These are phyloP conservation scores for Colletotrichum melonis DNA, from an alignment of 2,329 filamentous ascomycete species.

Conservation along the genomic window DNA sequence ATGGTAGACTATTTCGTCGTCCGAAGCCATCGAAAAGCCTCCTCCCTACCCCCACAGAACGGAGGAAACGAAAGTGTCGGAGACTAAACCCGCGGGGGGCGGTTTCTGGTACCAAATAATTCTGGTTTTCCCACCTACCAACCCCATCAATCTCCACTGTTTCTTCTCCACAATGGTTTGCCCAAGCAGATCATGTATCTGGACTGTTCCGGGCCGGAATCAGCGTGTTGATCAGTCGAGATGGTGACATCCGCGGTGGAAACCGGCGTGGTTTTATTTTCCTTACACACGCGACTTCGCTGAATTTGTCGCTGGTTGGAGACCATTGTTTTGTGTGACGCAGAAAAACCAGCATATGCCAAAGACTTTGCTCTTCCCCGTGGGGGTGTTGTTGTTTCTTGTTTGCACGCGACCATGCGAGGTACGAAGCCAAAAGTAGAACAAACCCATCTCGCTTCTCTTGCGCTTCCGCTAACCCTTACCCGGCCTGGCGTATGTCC, in stretches of 20 bases:
- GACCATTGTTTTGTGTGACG: background rate
- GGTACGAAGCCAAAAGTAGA: background rate
- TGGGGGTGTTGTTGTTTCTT: background rate
- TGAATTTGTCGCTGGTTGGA: slow-evolving; percentile 21
- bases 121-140: background rate
- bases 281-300: slow-evolving; percentile 21
- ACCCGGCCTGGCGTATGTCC: background rate
- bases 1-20: background rate
- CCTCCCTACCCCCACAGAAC: slow-evolving; percentile 25
- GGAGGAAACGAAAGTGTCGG: background rate
- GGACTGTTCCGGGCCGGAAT: background rate
- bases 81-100: slow-evolving; percentile 15
- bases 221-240: slow-evolving; percentile 23
- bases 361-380: background rate
- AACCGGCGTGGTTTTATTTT: slow-evolving; percentile 18
- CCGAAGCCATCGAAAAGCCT: slow-evolving; percentile 10
- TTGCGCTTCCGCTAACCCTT: slow-evolving; percentile 6
- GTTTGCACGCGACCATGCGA: background rate
- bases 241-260: slow-evolving; percentile 27
- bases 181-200: slow-evolving; percentile 25
- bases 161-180: slow-evolving; percentile 19
- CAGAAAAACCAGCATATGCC: background rate
- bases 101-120: background rate
- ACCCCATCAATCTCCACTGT: slow-evolving; percentile 31
- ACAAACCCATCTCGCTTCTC: background rate